phyloP scores from a whole-genome alignment of 768 basidiomycete species.

The Russula dissimulans region DNA sequence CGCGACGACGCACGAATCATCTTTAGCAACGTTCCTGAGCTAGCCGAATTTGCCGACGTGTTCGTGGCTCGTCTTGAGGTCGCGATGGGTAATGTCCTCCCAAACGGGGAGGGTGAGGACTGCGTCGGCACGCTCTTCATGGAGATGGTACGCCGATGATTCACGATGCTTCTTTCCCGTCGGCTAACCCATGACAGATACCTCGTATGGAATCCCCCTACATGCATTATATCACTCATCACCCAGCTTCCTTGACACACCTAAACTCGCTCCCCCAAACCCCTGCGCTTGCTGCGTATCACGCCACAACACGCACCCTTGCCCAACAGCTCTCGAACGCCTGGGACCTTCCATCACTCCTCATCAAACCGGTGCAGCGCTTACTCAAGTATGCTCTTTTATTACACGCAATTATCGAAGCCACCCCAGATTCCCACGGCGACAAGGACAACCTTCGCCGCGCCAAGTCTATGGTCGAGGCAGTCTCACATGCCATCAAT shows the following conservation, averaged over 20 bases:
- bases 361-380: slow-evolving; percentile 97
- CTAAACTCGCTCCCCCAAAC: slow-evolving; percentile 44
- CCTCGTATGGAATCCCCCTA: slow-evolving; percentile 64
- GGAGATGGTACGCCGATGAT: slow-evolving; percentile 40
- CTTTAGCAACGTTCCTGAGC: slow-evolving; percentile 68
- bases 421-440: slow-evolving; percentile 57
- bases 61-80: slow-evolving; percentile 57
- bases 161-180: neutral
- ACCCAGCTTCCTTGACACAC: slow-evolving; percentile 64
- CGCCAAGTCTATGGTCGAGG: slow-evolving; percentile 56
- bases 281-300: slow-evolving; percentile 54
- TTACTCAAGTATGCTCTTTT: slow-evolving; percentile 91
- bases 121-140: slow-evolving; percentile 62
- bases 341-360: slow-evolving; percentile 87
- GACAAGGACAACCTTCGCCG: slow-evolving; percentile 51
- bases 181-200: slow-evolving; percentile 35
- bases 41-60: slow-evolving; percentile 61
- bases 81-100: slow-evolving; percentile 53
- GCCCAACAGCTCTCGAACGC: slow-evolving; percentile 72
- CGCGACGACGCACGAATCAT: slow-evolving; percentile 59
- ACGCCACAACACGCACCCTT: slow-evolving; percentile 53
- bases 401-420: slow-evolving; percentile 64
- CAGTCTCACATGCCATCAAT: slow-evolving; percentile 67
- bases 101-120: slow-evolving; percentile 61
- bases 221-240: slow-evolving; percentile 72